Conservation (phyloP, 805 yeast genomes). For the Pichia gijzeniarum region DNA sequence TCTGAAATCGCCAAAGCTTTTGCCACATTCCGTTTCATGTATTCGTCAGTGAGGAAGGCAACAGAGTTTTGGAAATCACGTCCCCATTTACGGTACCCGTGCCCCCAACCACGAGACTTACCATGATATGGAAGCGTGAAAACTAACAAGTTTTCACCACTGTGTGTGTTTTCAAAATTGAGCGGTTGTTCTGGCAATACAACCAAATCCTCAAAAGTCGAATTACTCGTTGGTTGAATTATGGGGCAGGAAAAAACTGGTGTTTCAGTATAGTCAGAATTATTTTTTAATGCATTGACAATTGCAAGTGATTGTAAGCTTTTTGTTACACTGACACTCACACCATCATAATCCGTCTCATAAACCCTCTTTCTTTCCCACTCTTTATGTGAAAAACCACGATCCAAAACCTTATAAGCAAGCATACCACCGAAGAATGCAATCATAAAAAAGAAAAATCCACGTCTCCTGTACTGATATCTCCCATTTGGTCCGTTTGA, state of each 20-base stretch:
- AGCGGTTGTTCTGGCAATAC: not conserved
- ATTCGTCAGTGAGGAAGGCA: constrained; percentile 1
- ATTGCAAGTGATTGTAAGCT: not conserved
- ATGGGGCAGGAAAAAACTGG: not conserved
- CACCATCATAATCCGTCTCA: not conserved
- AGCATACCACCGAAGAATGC: not conserved
- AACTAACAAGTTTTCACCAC: not conserved
- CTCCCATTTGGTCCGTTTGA: not conserved
- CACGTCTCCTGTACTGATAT: not conserved
- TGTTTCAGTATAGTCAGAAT: not conserved
- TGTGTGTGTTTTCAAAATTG: not conserved
- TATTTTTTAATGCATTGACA: not conserved
- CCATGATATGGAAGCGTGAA: not conserved
- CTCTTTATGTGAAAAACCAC: not conserved
- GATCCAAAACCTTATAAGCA: not conserved
- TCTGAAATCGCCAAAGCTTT: not conserved
- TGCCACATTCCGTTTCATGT: constrained; percentile 2
- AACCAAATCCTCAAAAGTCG: not conserved
- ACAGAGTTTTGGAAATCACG: not conserved
- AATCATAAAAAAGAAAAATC: constrained; percentile 1
- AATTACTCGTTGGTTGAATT: not conserved
- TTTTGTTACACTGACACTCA: not conserved
- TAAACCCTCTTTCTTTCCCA: not conserved
- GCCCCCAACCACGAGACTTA: not conserved
- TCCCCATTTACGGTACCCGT: too few species aligned